Conservation (phyloP, 2,329 filamentous ascomycete species). For the Colletotrichum eleusines region DNA sequence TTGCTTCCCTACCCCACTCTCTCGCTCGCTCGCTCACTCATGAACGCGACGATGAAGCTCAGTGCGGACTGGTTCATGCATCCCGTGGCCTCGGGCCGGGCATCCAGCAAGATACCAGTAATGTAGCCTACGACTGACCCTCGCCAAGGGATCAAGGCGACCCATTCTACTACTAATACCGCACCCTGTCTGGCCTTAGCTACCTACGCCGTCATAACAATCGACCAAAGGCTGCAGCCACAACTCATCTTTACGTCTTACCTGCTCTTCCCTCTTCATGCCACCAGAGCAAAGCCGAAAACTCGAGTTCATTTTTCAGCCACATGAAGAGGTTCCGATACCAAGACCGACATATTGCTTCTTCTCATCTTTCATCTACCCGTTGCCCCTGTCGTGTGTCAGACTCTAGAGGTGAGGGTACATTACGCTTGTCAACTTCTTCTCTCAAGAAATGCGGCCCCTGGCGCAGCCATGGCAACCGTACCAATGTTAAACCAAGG, state of each 20-base stretch:
- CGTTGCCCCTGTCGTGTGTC: neutral
- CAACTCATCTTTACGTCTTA: neutral
- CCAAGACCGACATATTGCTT: constrained; percentile 17
- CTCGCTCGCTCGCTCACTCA: too few species aligned
- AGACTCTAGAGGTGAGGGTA: too few species aligned
- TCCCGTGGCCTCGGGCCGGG: neutral
- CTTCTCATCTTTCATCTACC: constrained; percentile 8
- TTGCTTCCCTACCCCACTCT: too few species aligned
- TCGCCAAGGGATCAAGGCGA: too few species aligned
- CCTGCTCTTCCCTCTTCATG: too few species aligned
- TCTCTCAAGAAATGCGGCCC: neutral
- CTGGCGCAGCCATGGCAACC: neutral
- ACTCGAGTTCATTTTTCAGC: too few species aligned
- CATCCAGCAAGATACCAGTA: too few species aligned
- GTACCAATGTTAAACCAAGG: neutral
- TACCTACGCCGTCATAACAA: neutral
- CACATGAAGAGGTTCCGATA: neutral
- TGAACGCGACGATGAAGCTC: neutral
- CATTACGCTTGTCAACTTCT: neutral
- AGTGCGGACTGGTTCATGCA: neutral
- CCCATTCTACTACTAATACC: too few species aligned
- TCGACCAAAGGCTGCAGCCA: neutral
- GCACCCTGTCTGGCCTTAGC: neutral
- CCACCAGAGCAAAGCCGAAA: too few species aligned
- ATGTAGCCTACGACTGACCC: neutral